Conservation (phyloP, 176 grass and related monocot species). For the Saccharum officinarum region DNA sequence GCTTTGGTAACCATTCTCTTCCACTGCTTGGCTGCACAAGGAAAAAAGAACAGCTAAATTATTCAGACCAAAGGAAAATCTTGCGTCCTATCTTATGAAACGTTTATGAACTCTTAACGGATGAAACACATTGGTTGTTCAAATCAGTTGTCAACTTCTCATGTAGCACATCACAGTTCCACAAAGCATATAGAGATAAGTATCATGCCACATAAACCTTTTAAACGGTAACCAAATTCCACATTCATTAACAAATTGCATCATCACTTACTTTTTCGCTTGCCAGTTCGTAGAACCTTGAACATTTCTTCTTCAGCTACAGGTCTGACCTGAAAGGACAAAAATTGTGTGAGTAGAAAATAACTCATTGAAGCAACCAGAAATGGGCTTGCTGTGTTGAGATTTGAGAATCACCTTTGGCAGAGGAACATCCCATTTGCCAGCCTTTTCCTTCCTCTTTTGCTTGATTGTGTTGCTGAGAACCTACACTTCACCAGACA, state of each 20-base stretch:
- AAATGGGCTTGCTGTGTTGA: background rate
- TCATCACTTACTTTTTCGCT: conserved; percentile 69
- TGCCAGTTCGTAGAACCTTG: conserved; percentile 75
- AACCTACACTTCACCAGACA: conserved; percentile 43
- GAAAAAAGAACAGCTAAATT: conserved; percentile 6
- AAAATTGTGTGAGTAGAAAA: background rate
- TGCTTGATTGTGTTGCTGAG: conserved; percentile 96
- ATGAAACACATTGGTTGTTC: background rate
- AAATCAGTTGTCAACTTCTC: background rate
- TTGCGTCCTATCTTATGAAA: background rate
- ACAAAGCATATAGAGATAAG: background rate
- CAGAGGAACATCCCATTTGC: conserved; percentile 93
- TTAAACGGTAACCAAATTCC: background rate
- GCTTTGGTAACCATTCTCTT: conserved; percentile 96
- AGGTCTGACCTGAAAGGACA: conserved; percentile 57
- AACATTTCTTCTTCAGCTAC: conserved; percentile 91
- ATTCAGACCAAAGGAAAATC: background rate
- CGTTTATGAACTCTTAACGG: background rate
- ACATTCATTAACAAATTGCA: background rate
- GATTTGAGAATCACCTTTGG: conserved; percentile 54
- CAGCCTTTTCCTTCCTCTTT: conserved; percentile 88
- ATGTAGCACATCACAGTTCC: background rate
- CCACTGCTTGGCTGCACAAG: conserved; percentile 82
- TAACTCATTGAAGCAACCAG: background rate
- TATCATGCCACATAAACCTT: background rate